Base-by-base conservation (phyloP, 371 early-diverging fungal genomes). In the Mucor indicus region DNA sequence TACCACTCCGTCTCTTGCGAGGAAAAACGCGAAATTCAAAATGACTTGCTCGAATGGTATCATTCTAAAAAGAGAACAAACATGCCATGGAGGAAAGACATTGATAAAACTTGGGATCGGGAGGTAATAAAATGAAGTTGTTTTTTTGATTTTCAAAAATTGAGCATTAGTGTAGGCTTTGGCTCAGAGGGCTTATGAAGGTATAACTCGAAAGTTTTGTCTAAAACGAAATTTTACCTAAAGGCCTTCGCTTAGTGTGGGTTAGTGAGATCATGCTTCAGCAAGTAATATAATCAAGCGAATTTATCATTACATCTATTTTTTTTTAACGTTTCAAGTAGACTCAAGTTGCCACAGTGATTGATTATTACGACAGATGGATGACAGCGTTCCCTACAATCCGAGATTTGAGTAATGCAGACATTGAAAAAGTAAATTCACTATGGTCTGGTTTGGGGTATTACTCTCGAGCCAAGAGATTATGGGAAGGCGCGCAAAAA, bases 261-360 rank as follows among this genome's bases (percentile, higher is more conserved):
- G 84, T 92, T 3, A 80, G 81, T 17, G 91, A 92, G 55, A 85
- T 91, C 24, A 92, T 92, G 93, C 73, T 87, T 21, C 93, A 92
- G 44, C 92, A 83, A 68, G 77, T 73, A 64, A 35, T 15, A 29
- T 12, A 12, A 29, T n/a, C n/a, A n/a, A n/a, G n/a, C n/a, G n/a
- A n/a, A n/a, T n/a, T n/a, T n/a, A n/a, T n/a, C n/a, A n/a, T n/a
- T n/a, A n/a, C n/a, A 13, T 40, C 12, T 40, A 22, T 40, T 12
- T 40, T 12, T 38, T 19, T 19, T 22, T 10, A n/a, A n/a, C n/a
- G n/a, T n/a, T n/a, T n/a, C n/a, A n/a, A n/a, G n/a, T 46, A 80
- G 75, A 89, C 89, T 0, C 87, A 85, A 61, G 87, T 89, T 19
- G 83, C 77, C 1, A 90, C 90, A 0, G 90, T 89, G 6, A 82